Conservation (phyloP, 257 asterid genomes). For the Solanum clarkiae region DNA sequence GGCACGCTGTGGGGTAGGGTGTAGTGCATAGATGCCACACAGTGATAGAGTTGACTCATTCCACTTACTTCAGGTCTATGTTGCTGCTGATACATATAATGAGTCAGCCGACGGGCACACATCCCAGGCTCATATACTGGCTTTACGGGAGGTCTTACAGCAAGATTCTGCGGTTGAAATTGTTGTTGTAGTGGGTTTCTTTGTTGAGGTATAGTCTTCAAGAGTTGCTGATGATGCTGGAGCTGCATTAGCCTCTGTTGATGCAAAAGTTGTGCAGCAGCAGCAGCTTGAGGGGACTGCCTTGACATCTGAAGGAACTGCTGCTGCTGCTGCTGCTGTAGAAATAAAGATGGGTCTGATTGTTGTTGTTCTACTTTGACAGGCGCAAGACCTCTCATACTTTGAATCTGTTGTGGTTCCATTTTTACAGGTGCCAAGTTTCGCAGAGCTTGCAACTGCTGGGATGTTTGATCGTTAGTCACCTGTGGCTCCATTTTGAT, state of each 20-base stretch:
- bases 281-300: constrained; percentile 57
- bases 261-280: constrained; percentile 69
- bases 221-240: constrained; percentile 74
- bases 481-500: constrained; percentile 54
- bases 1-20: background rate
- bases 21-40: background rate
- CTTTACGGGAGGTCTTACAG: constrained; percentile 49
- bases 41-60: background rate
- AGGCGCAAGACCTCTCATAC: constrained; percentile 38
- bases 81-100: constrained; percentile 95
- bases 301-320: constrained; percentile 44
- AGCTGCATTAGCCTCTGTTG: constrained; percentile 76
- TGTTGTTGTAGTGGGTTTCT: constrained; percentile 52
- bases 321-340: constrained; percentile 40
- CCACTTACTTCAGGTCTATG: constrained; percentile 82
- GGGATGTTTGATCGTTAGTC: constrained; percentile 40
- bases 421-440: constrained; percentile 38
- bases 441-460: constrained; percentile 42
- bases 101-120: constrained; percentile 90
- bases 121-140: constrained; percentile 94
- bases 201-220: constrained; percentile 77
- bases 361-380: constrained; percentile 75
- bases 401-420: constrained; percentile 48
- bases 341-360: constrained; percentile 55
- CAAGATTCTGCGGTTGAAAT: constrained; percentile 52